phyloP scores from a whole-genome alignment of 306 rosid genomes.

The Cucumis melo region DNA sequence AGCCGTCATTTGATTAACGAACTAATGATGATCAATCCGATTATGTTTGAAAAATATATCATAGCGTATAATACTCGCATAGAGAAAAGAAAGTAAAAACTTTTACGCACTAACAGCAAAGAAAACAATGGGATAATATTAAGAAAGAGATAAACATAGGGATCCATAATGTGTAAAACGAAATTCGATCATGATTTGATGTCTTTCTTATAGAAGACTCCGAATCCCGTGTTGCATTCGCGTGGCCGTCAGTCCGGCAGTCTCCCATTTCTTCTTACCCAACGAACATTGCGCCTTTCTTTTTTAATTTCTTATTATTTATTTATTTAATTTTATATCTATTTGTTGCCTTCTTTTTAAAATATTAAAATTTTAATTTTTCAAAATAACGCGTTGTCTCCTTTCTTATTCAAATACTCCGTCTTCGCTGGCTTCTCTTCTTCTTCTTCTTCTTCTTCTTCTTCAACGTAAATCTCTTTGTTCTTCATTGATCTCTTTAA shows the following conservation, averaged over 20 bases:
- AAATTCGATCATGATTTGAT: background rate
- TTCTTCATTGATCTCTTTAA: background rate
- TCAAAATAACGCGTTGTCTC: conserved; percentile 4
- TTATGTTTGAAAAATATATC: no score
- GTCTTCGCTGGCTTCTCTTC: conserved; percentile 2
- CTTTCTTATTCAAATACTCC: conserved; percentile 6
- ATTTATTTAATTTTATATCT: background rate
- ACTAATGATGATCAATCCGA: no score
- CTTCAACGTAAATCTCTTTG: conserved; percentile 2
- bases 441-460: background rate
- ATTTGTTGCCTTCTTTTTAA: background rate
- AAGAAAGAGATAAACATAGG: no score
- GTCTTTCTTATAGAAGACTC: background rate
- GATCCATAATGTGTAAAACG: background rate
- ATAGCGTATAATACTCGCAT: no score
- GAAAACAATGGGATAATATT: no score
- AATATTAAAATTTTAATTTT: background rate
- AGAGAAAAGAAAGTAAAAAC: no score
- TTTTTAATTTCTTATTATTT: background rate
- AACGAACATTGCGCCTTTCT: background rate
- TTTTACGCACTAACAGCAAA: no score
- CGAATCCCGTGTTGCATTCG: conserved; percentile 1
- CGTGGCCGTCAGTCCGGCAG: background rate
- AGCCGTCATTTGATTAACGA: no score
- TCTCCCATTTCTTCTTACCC: background rate